Evolutionary conservation across 305 asterid genomes (phyloP).

Genomic region (Solanum aculeatissimum): DNA sequence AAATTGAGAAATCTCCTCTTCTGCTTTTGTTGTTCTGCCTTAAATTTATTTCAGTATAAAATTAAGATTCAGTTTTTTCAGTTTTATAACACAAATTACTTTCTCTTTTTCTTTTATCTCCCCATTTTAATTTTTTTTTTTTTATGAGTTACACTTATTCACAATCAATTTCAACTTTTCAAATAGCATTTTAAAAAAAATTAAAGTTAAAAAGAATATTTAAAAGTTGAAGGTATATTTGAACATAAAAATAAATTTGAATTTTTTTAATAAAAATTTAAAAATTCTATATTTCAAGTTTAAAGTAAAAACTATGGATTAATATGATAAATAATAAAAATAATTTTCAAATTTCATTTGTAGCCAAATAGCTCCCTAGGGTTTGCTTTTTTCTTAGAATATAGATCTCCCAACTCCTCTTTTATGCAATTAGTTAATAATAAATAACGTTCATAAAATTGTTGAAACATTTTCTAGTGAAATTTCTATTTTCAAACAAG

Average conservation of each 20-base stretch:
- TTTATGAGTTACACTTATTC: background rate
- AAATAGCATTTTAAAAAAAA: background rate
- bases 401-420: background rate
- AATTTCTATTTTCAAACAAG: background rate
- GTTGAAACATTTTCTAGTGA: background rate
- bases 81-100: background rate
- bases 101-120: background rate
- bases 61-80: too few relatives aligned
- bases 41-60: too few relatives aligned
- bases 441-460: background rate
- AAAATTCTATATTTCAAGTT: too few relatives aligned
- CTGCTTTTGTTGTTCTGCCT: too few relatives aligned
- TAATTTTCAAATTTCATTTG: background rate
- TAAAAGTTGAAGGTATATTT: background rate
- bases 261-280: background rate
- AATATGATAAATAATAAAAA: background rate
- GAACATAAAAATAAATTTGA: background rate
- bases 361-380: background rate
- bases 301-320: background rate
- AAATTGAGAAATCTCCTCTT: too few relatives aligned
- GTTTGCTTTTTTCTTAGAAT: background rate
- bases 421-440: background rate
- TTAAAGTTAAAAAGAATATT: background rate
- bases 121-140: background rate
- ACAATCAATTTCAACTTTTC: background rate